phyloP scores from a whole-genome alignment of 257 asterid genomes.

The Misopates orontium region DNA sequence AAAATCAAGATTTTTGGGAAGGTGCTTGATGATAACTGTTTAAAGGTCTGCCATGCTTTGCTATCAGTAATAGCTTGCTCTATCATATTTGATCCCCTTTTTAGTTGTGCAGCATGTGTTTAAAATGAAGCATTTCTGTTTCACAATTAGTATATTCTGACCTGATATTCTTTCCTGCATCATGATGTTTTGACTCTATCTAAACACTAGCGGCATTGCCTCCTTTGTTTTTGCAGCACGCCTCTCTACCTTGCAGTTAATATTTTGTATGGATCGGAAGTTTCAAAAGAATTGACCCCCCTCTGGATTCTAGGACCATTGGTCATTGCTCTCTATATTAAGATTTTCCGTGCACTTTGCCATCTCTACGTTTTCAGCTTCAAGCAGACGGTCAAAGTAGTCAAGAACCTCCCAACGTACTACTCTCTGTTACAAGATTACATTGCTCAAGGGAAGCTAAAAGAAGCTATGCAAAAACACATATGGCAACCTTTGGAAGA shows the following conservation, averaged over 20 bases:
- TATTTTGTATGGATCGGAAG: constrained; percentile 58
- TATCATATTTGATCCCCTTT: constrained; percentile 5
- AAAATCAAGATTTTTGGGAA: neutral
- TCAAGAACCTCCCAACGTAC: constrained; percentile 53
- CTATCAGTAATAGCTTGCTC: too few relatives aligned
- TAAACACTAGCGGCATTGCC: neutral
- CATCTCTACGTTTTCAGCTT: constrained; percentile 66
- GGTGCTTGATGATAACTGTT: neutral
- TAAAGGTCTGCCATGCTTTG: constrained; percentile 1
- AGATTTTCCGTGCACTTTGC: constrained; percentile 51
- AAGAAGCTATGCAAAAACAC: constrained; percentile 36
- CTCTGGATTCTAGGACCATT: constrained; percentile 87
- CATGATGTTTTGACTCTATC: neutral
- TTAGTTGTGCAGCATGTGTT: neutral
- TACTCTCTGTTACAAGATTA: constrained; percentile 34
- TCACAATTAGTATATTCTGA: neutral
- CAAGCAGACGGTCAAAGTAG: constrained; percentile 49
- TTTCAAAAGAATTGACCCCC: constrained; percentile 71
- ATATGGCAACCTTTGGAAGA: constrained; percentile 50
- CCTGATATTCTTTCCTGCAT: neutral
- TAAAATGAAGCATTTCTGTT: neutral
- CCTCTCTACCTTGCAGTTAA: constrained; percentile 62
- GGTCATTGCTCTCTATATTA: constrained; percentile 52
- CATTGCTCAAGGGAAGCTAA: constrained; percentile 53
- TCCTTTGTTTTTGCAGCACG: constrained; percentile 49